phyloP scores from a whole-genome alignment of 305 asterid genomes.

The Rubia balearica region DNA sequence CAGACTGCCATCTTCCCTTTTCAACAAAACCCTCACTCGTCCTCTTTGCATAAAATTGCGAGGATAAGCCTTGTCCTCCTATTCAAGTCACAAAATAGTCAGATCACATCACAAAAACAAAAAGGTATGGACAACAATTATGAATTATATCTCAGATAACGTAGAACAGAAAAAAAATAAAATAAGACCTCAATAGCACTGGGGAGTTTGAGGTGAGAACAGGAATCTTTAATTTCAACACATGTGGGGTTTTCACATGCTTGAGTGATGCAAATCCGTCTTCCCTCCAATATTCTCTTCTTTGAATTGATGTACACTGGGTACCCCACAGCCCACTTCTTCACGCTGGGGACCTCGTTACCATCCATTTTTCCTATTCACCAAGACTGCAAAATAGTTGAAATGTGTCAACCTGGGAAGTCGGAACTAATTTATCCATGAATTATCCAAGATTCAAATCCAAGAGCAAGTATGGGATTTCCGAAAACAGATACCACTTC shows the following conservation, averaged over 20 bases:
- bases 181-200: slow-evolving; percentile 56
- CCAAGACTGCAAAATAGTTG: background rate
- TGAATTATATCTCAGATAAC: background rate
- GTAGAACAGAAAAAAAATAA: background rate
- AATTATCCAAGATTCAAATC: no score
- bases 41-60: slow-evolving; percentile 94
- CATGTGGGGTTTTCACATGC: slow-evolving; percentile 75
- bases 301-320: slow-evolving; percentile 69
- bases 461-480: no score
- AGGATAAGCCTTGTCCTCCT: slow-evolving; percentile 91
- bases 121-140: background rate
- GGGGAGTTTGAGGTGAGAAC: slow-evolving; percentile 56
- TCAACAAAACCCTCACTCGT: slow-evolving; percentile 77
- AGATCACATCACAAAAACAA: background rate
- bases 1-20: slow-evolving; percentile 66
- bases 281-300: slow-evolving; percentile 69
- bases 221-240: slow-evolving; percentile 61
- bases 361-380: slow-evolving; percentile 39
- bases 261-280: slow-evolving; percentile 51
- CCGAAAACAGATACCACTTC: no score
- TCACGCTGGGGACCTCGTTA: slow-evolving; percentile 37
- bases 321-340: slow-evolving; percentile 58
- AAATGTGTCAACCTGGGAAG: no score
- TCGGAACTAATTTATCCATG: no score
- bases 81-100: slow-evolving; percentile 6